Evolutionary conservation across 2,329 filamentous ascomycete genomes (phyloP).

Genomic region (Colletotrichum tanaceti): DNA sequence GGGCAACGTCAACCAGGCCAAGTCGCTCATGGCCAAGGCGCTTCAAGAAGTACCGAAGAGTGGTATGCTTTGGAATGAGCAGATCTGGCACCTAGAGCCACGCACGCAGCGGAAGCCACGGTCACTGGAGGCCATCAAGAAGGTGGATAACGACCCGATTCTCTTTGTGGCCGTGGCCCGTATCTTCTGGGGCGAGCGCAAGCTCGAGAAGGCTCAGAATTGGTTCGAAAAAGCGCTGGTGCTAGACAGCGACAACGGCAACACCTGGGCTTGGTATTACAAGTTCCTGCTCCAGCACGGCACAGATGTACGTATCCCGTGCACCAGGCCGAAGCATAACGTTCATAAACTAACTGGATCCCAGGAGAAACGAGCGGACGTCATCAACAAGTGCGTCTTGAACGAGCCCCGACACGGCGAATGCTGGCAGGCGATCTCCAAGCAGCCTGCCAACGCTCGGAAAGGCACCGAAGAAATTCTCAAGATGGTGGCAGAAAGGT

Average conservation of each 20-base stretch:
- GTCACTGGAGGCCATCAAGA: conserved; percentile 94
- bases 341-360: conserved; percentile 1
- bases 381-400: conserved; percentile 81
- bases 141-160: conserved; percentile 90
- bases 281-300: conserved; percentile 94
- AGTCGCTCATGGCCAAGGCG: conserved; percentile 91
- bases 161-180: conserved; percentile 92
- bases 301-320: conserved; percentile 64
- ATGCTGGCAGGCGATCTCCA: conserved; percentile 86
- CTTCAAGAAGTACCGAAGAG: conserved; percentile 90
- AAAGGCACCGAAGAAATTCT: conserved; percentile 84
- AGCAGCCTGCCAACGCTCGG: conserved; percentile 84
- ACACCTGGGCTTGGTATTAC: conserved; percentile 98
- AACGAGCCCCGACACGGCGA: conserved; percentile 94
- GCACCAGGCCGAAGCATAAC: not conserved
- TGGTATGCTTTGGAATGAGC: conserved; percentile 91
- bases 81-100: conserved; percentile 93
- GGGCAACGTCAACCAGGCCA: conserved; percentile 84
- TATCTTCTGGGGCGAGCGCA: conserved; percentile 95
- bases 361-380: conserved; percentile 84
- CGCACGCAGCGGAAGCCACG: conserved; percentile 93
- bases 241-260: conserved; percentile 85
- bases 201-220: conserved; percentile 90
- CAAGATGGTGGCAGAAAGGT: conserved; percentile 74
- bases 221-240: conserved; percentile 98